These are phyloP conservation scores for Fusarium albosuccineum DNA, from an alignment of 2,329 filamentous ascomycete genomes.

Conservation along the genomic window DNA sequence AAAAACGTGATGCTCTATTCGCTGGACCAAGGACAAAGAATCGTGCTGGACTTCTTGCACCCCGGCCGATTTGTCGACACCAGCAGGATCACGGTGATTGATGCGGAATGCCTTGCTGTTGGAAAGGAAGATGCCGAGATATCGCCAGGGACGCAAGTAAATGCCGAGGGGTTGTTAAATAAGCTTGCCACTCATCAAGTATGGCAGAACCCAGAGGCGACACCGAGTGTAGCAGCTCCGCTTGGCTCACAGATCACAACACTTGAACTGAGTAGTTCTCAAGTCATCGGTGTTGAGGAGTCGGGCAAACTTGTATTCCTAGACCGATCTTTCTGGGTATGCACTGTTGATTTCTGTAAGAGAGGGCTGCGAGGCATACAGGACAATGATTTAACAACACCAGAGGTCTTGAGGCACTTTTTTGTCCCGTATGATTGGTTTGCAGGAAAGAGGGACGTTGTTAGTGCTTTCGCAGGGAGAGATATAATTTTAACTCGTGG, in stretches of 20 bases:
- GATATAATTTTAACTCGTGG: constrained; percentile 26
- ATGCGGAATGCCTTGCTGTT: constrained; percentile 16
- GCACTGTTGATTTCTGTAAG: constrained; percentile 25
- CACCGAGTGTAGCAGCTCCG: not conserved
- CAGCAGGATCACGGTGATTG: constrained; percentile 22
- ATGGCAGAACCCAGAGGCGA: not conserved
- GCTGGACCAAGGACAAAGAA: constrained; percentile 26
- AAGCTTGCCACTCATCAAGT: constrained; percentile 6
- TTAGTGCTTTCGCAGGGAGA: constrained; percentile 13
- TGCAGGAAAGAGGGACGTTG: constrained; percentile 21
- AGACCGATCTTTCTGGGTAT: constrained; percentile 41
- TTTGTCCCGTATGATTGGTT: constrained; percentile 34
- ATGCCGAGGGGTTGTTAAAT: constrained; percentile 4
- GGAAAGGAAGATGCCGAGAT: not conserved
- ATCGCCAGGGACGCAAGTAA: constrained; percentile 2
- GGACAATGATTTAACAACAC: not conserved
- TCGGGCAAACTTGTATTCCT: constrained; percentile 50
- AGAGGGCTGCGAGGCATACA: constrained; percentile 4
- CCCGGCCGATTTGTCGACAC: constrained; percentile 1
- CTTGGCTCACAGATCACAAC: constrained; percentile 1
- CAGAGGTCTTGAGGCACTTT: constrained; percentile 23
- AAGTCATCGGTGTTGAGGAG: constrained; percentile 48
- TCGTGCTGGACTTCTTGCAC: constrained; percentile 27
- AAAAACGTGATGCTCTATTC: constrained; percentile 40
- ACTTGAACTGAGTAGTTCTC: constrained; percentile 20